Evolutionary conservation across 2,329 filamentous ascomycete genomes (phyloP).

Genomic region (Fusarium incarnatum): DNA sequence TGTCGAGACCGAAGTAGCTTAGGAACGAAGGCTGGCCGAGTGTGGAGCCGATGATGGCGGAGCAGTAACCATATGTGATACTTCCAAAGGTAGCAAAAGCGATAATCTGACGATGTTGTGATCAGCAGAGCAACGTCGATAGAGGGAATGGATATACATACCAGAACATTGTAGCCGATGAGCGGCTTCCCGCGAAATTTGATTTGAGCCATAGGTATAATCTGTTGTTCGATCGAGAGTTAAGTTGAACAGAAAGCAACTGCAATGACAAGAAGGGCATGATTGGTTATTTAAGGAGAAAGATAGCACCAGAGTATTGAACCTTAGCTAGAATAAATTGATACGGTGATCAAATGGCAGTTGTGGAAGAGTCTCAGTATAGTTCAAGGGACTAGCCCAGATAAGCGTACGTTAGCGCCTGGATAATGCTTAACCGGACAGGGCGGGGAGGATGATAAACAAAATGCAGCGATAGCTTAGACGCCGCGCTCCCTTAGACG

Average conservation of each 20-base stretch:
- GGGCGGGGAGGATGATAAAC: not conserved
- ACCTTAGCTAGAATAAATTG: not conserved
- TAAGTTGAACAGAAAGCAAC: not conserved
- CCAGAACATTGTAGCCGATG: not conserved
- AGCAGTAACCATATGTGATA: constrained; percentile 1
- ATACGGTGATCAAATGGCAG: not conserved
- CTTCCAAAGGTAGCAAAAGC: not conserved
- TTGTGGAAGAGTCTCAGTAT: not conserved
- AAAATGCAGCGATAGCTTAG: not conserved
- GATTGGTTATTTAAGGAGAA: not conserved
- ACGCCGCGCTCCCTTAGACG: not conserved
- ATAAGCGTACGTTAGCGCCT: not conserved
- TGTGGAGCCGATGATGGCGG: not conserved
- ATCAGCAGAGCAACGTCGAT: rapidly evolving
- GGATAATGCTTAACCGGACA: constrained; percentile 1
- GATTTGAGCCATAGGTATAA: not conserved
- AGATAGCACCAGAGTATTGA: not conserved
- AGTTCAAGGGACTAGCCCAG: not conserved
- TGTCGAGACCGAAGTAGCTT: not conserved
- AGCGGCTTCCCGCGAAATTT: not conserved
- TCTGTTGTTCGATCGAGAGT: not conserved
- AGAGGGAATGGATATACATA: rapidly evolving
- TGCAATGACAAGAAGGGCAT: not conserved
- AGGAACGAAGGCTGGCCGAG: constrained; percentile 1
- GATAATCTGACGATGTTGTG: not conserved